These are phyloP conservation scores for Fonsecaea pugnacius DNA, from an alignment of 2,329 filamentous ascomycete genomes.

Conservation along the genomic window DNA sequence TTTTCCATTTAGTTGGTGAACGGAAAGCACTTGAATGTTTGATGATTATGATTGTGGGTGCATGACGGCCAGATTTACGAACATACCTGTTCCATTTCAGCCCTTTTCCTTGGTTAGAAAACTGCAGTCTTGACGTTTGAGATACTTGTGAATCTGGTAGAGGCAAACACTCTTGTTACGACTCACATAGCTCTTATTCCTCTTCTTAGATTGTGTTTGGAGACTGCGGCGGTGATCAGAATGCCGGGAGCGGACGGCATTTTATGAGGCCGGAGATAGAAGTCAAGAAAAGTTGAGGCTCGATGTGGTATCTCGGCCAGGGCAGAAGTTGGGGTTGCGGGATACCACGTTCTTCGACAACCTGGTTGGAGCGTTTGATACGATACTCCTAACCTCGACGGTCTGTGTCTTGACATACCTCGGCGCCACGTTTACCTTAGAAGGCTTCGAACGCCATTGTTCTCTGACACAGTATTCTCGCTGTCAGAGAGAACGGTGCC, in stretches of 20 bases:
- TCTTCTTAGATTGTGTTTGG: background rate
- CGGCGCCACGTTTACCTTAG: background rate
- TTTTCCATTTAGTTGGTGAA: background rate
- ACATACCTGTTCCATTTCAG: constrained; percentile 2
- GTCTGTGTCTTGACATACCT: background rate
- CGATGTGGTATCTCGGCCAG: background rate
- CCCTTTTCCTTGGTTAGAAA: background rate
- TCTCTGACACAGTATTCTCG: background rate
- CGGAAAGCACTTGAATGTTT: background rate
- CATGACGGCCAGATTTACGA: background rate
- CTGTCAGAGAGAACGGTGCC: background rate
- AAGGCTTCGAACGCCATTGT: background rate
- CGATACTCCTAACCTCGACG: background rate
- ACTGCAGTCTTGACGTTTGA: background rate
- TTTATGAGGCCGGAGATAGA: background rate
- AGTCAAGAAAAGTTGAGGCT: background rate
- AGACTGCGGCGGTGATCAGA: background rate
- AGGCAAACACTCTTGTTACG: background rate
- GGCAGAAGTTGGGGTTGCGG: background rate
- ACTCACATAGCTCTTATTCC: background rate
- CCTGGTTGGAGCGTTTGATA: background rate
- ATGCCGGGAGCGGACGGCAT: background rate
- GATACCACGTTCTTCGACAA: background rate
- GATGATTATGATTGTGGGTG: background rate
- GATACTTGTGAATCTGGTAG: background rate